Base-by-base conservation (phyloP, 768 basidiomycete genomes). In the Daedalea quercina region DNA sequence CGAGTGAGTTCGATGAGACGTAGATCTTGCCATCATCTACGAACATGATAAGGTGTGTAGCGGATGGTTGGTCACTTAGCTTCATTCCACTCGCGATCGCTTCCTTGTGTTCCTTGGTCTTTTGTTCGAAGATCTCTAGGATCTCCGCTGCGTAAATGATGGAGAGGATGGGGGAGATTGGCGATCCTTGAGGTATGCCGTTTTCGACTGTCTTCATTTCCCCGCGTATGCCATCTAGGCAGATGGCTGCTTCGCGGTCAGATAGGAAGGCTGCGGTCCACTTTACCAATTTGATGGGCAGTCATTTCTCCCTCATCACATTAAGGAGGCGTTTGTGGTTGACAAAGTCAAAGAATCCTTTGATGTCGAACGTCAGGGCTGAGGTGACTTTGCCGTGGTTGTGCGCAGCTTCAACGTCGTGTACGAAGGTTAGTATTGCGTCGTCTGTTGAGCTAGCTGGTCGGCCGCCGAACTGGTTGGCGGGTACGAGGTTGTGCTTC, bases 131-230 rank as follows among this genome's bases (percentile, higher is more conserved):
- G n/a, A n/a, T n/a, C n/a, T n/a, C n/a, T n/a, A n/a, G n/a, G n/a
- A n/a, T n/a, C n/a, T n/a, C n/a, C n/a, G n/a, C n/a, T n/a, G n/a
- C n/a, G n/a, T n/a, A n/a, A n/a, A n/a, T n/a, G n/a, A n/a, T n/a
- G n/a, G n/a, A n/a, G n/a, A n/a, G n/a, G n/a, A n/a, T n/a, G n/a
- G n/a, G n/a, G n/a, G n/a, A n/a, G n/a, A n/a, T n/a, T n/a, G n/a
- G n/a, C n/a, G 66, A 68, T 3, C 68, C 68, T 55, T 70, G 67
- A 0, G 67, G 66, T 15, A 70, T 68, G 0, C 67, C 65, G 26
- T 70, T 70, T 12, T 59, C 45, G 13, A 69, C 64, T 2, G 51
- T 42, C 22, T 62, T 57, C 63, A 67, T 67, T 2, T 60, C 53
- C 0, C 63, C 63, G 6, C 8, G 9, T n/a, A 26, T 31, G 19